phyloP scores from a whole-genome alignment of 768 basidiomycete genomes.

The Psilocybe cubensis region DNA sequence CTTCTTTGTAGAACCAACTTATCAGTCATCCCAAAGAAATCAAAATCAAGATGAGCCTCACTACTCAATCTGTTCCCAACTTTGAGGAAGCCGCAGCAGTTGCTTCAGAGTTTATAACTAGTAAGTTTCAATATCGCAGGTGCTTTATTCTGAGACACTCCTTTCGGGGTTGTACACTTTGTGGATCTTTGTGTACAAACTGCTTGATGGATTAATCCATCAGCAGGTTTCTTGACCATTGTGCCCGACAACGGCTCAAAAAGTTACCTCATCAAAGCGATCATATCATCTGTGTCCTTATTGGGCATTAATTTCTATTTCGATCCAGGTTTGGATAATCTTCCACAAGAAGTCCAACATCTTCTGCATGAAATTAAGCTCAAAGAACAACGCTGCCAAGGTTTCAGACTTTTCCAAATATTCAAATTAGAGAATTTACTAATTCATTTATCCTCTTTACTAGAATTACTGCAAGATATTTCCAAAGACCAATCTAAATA shows the following conservation, averaged over 20 bases:
- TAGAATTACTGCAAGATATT: conserved; percentile 45
- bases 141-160: conserved; percentile 5
- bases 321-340: conserved; percentile 45
- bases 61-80: conserved; percentile 29
- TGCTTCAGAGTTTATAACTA: conserved; percentile 49
- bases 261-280: conserved; percentile 5
- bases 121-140: conserved; percentile 30
- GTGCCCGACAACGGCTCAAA: not conserved
- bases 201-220: not conserved
- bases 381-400: conserved; percentile 43
- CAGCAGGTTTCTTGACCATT: not conserved
- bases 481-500: conserved; percentile 40
- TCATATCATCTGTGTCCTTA: conserved; percentile 14
- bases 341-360: conserved; percentile 50
- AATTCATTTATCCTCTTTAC: not conserved
- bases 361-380: conserved; percentile 46
- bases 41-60: conserved; percentile 22
- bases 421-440: not conserved
- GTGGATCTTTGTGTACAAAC: not conserved
- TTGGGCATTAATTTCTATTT: conserved; percentile 14
- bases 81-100: conserved; percentile 47
- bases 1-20: not conserved
- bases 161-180: not conserved
- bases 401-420: conserved; percentile 19
- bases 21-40: not conserved